Conservation (phyloP, 345 rosid species). For the Salix dunnii region DNA sequence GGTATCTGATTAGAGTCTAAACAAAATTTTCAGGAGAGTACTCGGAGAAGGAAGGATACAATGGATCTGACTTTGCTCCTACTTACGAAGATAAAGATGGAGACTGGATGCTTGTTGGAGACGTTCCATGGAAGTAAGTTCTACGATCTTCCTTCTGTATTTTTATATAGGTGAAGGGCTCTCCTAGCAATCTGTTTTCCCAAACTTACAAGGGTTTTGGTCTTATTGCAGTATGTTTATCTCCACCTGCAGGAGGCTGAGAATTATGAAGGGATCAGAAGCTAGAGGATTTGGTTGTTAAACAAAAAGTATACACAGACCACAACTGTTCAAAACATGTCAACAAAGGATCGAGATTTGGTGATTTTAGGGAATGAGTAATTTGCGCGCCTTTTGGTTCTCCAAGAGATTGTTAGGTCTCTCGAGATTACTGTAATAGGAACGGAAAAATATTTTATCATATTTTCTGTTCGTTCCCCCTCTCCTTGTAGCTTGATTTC, state of each 20-base stretch:
- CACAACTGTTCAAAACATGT: neutral
- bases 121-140: conserved; percentile 28
- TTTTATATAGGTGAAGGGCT: neutral
- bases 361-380: neutral
- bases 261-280: conserved; percentile 23
- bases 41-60: conserved; percentile 19
- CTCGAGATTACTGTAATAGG: neutral
- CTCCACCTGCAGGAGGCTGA: conserved; percentile 21
- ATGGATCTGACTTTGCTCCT: conserved; percentile 19
- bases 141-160: too few species aligned
- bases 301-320: too few species aligned
- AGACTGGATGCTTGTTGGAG: conserved; percentile 27
- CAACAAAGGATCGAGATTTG: neutral
- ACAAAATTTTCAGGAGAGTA: conserved; percentile 8
- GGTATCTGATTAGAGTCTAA: neutral
- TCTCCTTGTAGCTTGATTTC: neutral
- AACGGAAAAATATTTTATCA: neutral
- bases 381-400: neutral
- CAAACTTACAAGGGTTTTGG: neutral
- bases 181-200: neutral
- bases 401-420: neutral
- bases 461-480: neutral
- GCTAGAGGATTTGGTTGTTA: conserved; percentile 5
- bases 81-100: conserved; percentile 25
- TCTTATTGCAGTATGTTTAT: conserved; percentile 16